Base-by-base conservation (phyloP, 768 basidiomycete species). In the Lactarius indigo region DNA sequence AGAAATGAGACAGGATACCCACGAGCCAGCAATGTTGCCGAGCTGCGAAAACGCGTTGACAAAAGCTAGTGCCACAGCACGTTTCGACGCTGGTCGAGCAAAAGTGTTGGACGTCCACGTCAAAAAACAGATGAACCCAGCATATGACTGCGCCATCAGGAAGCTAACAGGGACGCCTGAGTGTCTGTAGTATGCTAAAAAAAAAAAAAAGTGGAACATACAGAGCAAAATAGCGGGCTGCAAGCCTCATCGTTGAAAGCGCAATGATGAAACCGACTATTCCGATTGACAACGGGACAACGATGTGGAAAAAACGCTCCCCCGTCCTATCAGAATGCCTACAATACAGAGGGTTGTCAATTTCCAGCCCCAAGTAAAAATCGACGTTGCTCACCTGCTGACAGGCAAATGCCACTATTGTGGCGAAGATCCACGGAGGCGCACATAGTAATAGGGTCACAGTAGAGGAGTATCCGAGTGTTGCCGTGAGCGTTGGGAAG, bases 21-120 rank as follows among this genome's bases (percentile, higher is more conserved):
- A 95, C 80, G 92, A 88, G 68, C 94, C 94, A 52, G 87, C 78
- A 50, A 96, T 82, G 77, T 96, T 96, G 1, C 94, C 94, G 3
- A 92, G 80, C 72, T 92, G 87, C 10, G 89, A 88, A 73, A 92
- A 85, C 50, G 88, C 85, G 75, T 95, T 94, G 72, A 94, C 85
- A 67, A 91, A 77, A 1, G 92, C 94, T 57, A 96, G 80, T 15
- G 89, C 89, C n/a, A 94, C 89, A 2, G 94, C 90, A 5, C 94
- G 87, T 76, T 95, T 96, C n/a, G 88, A 86, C 5, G 92, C 83
- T 30, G 94, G 87, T n/a, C 85, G 85, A 31, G 92, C 85, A 77
- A 96, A 80, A 18, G 81, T 81, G 68, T 81, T 84, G 59, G 80
- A 81, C 61, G 83, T 78, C 85, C 82, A 83, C 6, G 82, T 77